Percentiles rank a stretch among this genome's conserved stretches.
These are phyloP conservation scores for Colletotrichum destructivum DNA, from an alignment of 2,329 filamentous ascomycete genomes.

Conservation along the genomic window DNA sequence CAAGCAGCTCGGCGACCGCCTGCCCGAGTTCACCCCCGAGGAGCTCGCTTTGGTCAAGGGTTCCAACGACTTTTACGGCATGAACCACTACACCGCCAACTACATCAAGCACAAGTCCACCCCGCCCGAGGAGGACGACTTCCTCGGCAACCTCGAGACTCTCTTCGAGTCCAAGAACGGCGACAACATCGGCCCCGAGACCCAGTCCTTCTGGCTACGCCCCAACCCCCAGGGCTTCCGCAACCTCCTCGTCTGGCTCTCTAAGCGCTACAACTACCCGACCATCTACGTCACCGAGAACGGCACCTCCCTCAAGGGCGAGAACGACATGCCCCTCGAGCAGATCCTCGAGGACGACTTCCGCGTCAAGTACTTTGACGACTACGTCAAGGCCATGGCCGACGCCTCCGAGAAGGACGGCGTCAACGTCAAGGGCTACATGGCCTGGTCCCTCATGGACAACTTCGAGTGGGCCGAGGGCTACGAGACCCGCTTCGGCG, in stretches of 20 bases:
- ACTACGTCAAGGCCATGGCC: constrained; percentile 83
- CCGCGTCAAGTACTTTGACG: constrained; percentile 83
- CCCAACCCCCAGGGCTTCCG: constrained; percentile 84
- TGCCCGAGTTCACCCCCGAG: constrained; percentile 81
- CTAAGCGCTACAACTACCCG: constrained; percentile 81
- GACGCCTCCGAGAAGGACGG: constrained; percentile 79
- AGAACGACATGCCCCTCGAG: constrained; percentile 81
- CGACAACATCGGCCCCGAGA: constrained; percentile 84
- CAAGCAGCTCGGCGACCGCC: constrained; percentile 82
- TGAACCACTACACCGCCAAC: constrained; percentile 95
- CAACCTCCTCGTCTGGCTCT: constrained; percentile 82
- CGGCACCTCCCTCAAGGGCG: constrained; percentile 86
- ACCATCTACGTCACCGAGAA: constrained; percentile 92
- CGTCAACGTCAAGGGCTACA: constrained; percentile 85
- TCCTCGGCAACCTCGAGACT: constrained; percentile 82
- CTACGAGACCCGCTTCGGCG: constrained; percentile 88
- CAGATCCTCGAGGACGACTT: constrained; percentile 86
- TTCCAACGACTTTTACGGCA: constrained; percentile 95
- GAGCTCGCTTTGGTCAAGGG: constrained; percentile 82
- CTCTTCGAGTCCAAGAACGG: constrained; percentile 80
- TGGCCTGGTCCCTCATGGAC: constrained; percentile 91
- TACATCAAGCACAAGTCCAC: constrained; percentile 82
- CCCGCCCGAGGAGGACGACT: constrained; percentile 75
- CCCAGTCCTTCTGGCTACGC: constrained; percentile 85
- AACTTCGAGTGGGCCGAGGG: constrained; percentile 96